phyloP scores from a whole-genome alignment of 2,329 filamentous ascomycete genomes.

The Coleophoma cylindrospora region DNA sequence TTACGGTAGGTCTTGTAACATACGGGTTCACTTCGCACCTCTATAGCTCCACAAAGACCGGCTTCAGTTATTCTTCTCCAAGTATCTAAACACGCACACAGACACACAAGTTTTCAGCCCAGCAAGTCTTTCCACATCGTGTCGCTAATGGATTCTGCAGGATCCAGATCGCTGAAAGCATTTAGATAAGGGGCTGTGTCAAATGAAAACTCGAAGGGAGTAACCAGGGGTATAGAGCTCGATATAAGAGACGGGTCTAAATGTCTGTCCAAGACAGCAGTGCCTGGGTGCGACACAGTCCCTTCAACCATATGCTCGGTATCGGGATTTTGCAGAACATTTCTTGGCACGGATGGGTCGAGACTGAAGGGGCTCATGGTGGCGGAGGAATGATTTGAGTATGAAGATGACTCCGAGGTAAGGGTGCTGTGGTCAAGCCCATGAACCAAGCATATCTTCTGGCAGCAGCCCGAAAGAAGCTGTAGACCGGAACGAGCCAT shows the following conservation, averaged over 20 bases:
- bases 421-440: not conserved
- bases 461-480: not conserved
- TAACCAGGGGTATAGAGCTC: not conserved
- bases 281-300: not conserved
- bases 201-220: not conserved
- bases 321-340: not conserved
- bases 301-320: too few relatives aligned
- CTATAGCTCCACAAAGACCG: too few relatives aligned
- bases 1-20: too few relatives aligned
- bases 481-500: not conserved
- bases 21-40: too few relatives aligned
- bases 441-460: not conserved
- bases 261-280: not conserved
- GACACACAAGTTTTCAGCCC: not conserved
- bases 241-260: not conserved
- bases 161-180: not conserved
- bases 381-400: not conserved
- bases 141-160: not conserved
- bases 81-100: too few relatives aligned
- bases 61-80: too few relatives aligned
- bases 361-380: not conserved
- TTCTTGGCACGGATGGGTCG: not conserved
- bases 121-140: not conserved
- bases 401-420: not conserved
- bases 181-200: not conserved